Base-by-base conservation (phyloP, 148 eudicot genomes). In the Chenopodium formosanum region DNA sequence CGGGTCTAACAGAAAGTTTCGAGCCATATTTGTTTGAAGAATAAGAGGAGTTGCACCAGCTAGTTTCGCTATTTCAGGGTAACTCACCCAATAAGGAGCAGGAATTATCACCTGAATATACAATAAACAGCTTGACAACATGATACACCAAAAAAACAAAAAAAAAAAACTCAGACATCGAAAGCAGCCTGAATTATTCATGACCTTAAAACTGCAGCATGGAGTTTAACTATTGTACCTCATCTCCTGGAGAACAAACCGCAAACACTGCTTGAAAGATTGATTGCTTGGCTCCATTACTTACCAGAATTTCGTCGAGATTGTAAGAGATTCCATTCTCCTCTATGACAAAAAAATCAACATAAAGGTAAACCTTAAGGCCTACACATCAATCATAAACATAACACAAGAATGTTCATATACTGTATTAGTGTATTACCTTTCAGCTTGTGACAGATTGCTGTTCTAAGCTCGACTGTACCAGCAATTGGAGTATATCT, bases 1-100 rank as follows among this genome's bases (percentile, higher is more conserved):
- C 9, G 92, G 98, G 82, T 92, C 91, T 81, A 94, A 83, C 32
- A 92, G 90, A 83, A 92, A 94, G 82, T 92, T 90, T 66, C 86
- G 87, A 4, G 92, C 85, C 81, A 94, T 90, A 74, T 52, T 70
- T 0, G 98, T 88, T 14, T 89, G 90, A 79, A 94, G 91, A 82
- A 94, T 88, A 74, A 94, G 93, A 9, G 98, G 94, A 31, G 86
- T 91, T 32, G 97, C 98, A 86, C 91, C 95, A 46, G 98, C 98
- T 71, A 94, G 78, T 82, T 91, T 90, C 73, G 95, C 97, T 89
- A 94, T 94, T 74, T 94, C 97, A 44, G 95, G 93, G 89, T 91
- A 94, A 87, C 97, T 94, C 64, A 94, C 95, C 94, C 94, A 94
- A 80, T 82, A 90, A n/a, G 95, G 95, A 84, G 95, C 91, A 32